Conservation (phyloP, 2,329 filamentous ascomycete species). For the Bipolaris bicolor region DNA sequence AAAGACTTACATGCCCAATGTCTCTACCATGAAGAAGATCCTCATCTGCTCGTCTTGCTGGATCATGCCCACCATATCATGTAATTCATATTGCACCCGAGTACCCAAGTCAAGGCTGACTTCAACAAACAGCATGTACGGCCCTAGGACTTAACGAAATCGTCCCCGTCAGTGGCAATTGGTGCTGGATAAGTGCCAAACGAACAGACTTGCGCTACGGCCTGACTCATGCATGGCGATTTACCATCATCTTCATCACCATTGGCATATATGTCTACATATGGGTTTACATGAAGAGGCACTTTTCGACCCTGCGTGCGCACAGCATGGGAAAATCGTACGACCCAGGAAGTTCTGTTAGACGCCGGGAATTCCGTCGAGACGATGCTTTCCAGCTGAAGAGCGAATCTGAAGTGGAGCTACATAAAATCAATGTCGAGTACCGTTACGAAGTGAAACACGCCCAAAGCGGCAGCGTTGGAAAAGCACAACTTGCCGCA, state of each 20-base stretch:
- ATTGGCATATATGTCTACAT: slow-evolving; percentile 13
- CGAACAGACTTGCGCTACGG: slow-evolving; percentile 9
- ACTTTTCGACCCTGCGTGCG: slow-evolving; percentile 1
- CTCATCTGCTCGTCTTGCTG: slow-evolving; percentile 50
- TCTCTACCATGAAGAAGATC: slow-evolving; percentile 35
- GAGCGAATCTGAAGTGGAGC: slow-evolving; percentile 9
- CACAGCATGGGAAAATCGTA: slow-evolving; percentile 1
- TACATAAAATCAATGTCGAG: slow-evolving; percentile 12
- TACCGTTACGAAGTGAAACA: slow-evolving; percentile 7
- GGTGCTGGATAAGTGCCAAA: slow-evolving; percentile 14
- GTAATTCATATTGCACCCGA: neutral
- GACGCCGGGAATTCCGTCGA: slow-evolving; percentile 1
- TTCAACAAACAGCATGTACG: slow-evolving; percentile 3
- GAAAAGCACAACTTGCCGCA: neutral
- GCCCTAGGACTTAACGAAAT: slow-evolving; percentile 6
- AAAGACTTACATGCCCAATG: slow-evolving; percentile 43
- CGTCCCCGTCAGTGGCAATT: slow-evolving; percentile 11
- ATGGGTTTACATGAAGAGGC: slow-evolving; percentile 8
- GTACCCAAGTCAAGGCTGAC: neutral
- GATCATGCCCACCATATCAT: slow-evolving; percentile 43
- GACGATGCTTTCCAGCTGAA: neutral
- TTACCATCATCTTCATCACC: slow-evolving; percentile 8
- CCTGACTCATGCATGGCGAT: slow-evolving; percentile 10
- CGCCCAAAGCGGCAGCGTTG: slow-evolving; percentile 12
- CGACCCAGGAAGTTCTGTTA: neutral